phyloP scores from a whole-genome alignment of 1,284 basidiomycete genomes.

The Moesziomyces sp. region DNA sequence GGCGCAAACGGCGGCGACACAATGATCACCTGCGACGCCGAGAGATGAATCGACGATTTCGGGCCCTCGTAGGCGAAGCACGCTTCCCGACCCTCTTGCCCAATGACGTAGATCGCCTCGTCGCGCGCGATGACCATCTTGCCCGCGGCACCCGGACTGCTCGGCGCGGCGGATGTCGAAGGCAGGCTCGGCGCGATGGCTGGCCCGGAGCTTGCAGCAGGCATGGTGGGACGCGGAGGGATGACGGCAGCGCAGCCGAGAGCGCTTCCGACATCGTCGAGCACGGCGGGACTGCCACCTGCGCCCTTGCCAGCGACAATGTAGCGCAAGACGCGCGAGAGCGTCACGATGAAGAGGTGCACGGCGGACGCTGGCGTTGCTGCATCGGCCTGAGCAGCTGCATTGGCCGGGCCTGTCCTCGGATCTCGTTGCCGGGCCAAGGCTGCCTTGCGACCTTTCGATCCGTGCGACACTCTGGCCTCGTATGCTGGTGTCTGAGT shows the following conservation, averaged over 20 bases:
- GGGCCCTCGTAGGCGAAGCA: slow-evolving; percentile 76
- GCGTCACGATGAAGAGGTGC: slow-evolving; percentile 87
- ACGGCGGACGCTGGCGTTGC: slow-evolving; percentile 68
- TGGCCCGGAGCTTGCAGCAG: neutral
- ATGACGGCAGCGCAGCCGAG: slow-evolving; percentile 79
- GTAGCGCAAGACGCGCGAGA: slow-evolving; percentile 80
- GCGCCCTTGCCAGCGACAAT: slow-evolving; percentile 82
- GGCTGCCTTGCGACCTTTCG: slow-evolving; percentile 39
- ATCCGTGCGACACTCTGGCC: slow-evolving; percentile 28
- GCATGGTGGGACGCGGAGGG: slow-evolving; percentile 12
- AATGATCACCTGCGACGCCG: slow-evolving; percentile 72
- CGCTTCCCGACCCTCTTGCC: slow-evolving; percentile 82
- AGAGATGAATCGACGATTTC: slow-evolving; percentile 54
- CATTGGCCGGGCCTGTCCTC: neutral
- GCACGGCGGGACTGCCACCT: slow-evolving; percentile 73
- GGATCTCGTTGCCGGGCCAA: slow-evolving; percentile 28
- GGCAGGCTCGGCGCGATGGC: neutral
- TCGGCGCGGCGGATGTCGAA: neutral
- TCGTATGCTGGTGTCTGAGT: slow-evolving; percentile 23
- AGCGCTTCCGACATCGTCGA: slow-evolving; percentile 87
- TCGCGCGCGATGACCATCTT: slow-evolving; percentile 88
- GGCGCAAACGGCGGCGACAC: slow-evolving; percentile 85
- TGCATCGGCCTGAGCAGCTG: slow-evolving; percentile 6
- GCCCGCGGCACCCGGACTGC: slow-evolving; percentile 70
- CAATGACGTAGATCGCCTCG: slow-evolving; percentile 90